phyloP scores from a whole-genome alignment of 805 yeast species.

The Schizosaccharomyces lindneri region DNA sequence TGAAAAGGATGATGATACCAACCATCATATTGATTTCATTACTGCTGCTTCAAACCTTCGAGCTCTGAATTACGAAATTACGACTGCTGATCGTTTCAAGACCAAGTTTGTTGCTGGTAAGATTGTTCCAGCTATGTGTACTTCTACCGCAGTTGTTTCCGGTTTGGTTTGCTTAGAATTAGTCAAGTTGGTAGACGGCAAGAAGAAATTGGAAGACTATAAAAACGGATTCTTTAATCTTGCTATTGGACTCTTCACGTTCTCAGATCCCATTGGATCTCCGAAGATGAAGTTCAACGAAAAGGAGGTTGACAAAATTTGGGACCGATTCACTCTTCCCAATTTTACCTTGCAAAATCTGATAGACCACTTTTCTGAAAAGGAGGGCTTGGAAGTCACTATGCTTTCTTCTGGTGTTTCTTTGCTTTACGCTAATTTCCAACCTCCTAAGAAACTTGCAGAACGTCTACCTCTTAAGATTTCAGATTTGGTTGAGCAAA shows the following conservation, averaged over 20 bases:
- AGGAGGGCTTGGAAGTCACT: conserved; percentile 66
- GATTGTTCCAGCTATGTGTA: conserved; percentile 96
- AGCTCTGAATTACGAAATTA: conserved; percentile 35
- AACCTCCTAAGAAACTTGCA: conserved; percentile 70
- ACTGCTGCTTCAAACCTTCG: conserved; percentile 89
- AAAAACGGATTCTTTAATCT: conserved; percentile 81
- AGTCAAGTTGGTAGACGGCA: conserved; percentile 63
- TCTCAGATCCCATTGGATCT: conserved; percentile 84
- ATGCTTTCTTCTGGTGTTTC: conserved; percentile 87
- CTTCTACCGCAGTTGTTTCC: conserved; percentile 93
- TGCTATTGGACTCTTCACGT: conserved; percentile 88
- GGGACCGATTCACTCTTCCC: conserved; percentile 74
- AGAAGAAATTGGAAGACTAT: conserved; percentile 47
- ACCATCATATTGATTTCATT: conserved; percentile 89
- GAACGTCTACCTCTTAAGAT: conserved; percentile 47
- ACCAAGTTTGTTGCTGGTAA: conserved; percentile 96
- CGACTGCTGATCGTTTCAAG: conserved; percentile 58
- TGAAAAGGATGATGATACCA: conserved; percentile 92
- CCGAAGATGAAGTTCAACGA: conserved; percentile 58
- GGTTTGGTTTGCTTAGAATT: conserved; percentile 83
- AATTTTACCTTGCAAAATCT: conserved; percentile 53
- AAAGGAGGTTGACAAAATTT: conserved; percentile 61
- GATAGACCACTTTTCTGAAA: conserved; percentile 45
- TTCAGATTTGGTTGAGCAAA: conserved; percentile 56
- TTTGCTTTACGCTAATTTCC: conserved; percentile 72